These are phyloP conservation scores for Claviceps pazoutovae DNA, from an alignment of 2,329 filamentous ascomycete species.

Conservation along the genomic window DNA sequence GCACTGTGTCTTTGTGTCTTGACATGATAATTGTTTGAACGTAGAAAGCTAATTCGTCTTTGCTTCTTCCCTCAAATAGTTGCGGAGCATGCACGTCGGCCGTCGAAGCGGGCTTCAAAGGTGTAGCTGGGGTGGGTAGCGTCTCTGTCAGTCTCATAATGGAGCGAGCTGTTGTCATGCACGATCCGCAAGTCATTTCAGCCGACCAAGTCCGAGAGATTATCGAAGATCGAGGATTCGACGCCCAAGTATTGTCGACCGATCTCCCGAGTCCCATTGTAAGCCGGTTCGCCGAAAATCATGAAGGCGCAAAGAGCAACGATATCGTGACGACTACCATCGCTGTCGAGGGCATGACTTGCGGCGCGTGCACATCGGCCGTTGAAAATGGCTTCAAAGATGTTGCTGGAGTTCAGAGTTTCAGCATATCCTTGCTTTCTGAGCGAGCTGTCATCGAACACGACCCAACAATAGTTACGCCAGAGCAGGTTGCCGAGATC, in stretches of 20 bases:
- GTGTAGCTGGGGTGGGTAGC: conserved; percentile 64
- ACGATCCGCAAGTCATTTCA: conserved; percentile 62
- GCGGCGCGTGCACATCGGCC: conserved; percentile 76
- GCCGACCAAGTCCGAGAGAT: conserved; percentile 68
- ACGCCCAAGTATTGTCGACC: conserved; percentile 75
- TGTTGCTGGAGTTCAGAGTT: conserved; percentile 56
- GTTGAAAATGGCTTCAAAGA: conserved; percentile 70
- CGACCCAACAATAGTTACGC: conserved; percentile 42
- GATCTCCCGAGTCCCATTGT: conserved; percentile 49
- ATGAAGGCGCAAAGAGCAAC: conserved; percentile 24
- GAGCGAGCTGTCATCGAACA: conserved; percentile 80
- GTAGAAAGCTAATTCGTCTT: neutral
- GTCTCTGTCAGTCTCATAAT: conserved; percentile 91
- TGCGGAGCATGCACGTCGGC: conserved; percentile 92
- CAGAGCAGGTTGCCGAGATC: conserved; percentile 40
- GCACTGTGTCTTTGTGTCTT: too few relatives aligned
- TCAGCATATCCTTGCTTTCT: conserved; percentile 72
- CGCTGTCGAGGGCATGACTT: conserved; percentile 79
- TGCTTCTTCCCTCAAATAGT: conserved; percentile 29
- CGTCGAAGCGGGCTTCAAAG: conserved; percentile 84
- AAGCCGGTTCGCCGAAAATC: conserved; percentile 21
- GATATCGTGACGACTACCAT: conserved; percentile 55
- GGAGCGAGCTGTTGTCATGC: conserved; percentile 87
- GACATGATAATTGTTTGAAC: neutral
- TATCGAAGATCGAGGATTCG: conserved; percentile 86